phyloP scores from a whole-genome alignment of 805 yeast species.

The Lipomyces yamadae region DNA sequence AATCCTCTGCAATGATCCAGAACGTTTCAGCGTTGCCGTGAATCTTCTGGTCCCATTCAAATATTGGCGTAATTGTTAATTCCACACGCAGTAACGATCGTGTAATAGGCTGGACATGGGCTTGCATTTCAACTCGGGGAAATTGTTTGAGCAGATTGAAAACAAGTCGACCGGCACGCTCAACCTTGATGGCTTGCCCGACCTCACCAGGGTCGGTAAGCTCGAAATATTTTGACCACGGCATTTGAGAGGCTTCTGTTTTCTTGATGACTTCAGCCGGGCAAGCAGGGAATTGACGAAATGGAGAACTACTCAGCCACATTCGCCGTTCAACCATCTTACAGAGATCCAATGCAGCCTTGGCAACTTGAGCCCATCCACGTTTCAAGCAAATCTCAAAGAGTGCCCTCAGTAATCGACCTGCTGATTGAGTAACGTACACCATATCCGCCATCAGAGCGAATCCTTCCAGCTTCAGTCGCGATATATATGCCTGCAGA shows the following conservation, averaged over 20 bases:
- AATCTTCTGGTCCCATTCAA: constrained; percentile 72
- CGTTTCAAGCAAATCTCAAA: constrained; percentile 74
- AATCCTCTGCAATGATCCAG: constrained; percentile 75
- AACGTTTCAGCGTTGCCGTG: constrained; percentile 74
- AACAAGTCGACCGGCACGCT: constrained; percentile 59
- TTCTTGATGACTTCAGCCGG: constrained; percentile 72
- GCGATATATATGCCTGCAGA: constrained; percentile 85
- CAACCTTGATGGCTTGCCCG: constrained; percentile 78
- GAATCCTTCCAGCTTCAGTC: constrained; percentile 77
- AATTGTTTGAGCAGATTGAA: constrained; percentile 68
- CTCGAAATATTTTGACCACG: constrained; percentile 78
- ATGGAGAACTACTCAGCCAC: constrained; percentile 86
- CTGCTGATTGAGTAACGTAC: constrained; percentile 90
- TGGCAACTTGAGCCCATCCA: constrained; percentile 71
- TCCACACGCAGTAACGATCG: constrained; percentile 67
- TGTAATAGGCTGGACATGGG: constrained; percentile 77
- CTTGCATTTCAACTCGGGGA: constrained; percentile 67
- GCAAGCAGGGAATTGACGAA: constrained; percentile 77
- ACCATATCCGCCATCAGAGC: constrained; percentile 93
- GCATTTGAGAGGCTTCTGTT: constrained; percentile 79
- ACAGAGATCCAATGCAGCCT: constrained; percentile 63
- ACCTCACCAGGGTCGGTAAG: constrained; percentile 72
- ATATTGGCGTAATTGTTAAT: constrained; percentile 68
- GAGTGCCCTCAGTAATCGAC: constrained; percentile 83
- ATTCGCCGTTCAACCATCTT: constrained; percentile 79